A percentile compares a stretch with the other conserved stretches of the same genome.
Evolutionary conservation across 495 filamentous ascomycete species (phyloP).

Genomic region (Penicillium subrubescens): DNA sequence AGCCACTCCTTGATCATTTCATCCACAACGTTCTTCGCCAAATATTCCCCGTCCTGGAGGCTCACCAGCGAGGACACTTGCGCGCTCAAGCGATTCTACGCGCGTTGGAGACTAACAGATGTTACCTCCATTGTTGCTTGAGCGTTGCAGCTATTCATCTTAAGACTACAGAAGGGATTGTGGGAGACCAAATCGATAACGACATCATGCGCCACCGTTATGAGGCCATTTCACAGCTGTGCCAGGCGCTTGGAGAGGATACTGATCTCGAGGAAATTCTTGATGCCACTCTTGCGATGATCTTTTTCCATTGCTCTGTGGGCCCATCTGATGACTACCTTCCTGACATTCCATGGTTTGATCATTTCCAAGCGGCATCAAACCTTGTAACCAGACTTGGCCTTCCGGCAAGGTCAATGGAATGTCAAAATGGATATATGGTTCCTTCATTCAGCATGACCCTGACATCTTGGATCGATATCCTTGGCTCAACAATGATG

Average conservation of each 20-base stretch:
- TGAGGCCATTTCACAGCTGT: slow-evolving; percentile 83
- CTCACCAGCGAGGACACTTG: slow-evolving; percentile 78
- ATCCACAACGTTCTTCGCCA: slow-evolving; percentile 82
- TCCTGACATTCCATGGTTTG: slow-evolving; percentile 94
- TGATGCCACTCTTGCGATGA: slow-evolving; percentile 93
- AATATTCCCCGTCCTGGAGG: slow-evolving; percentile 89
- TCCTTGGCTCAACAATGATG: slow-evolving; percentile 90
- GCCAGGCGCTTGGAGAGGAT: slow-evolving; percentile 78
- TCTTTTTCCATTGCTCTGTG: slow-evolving; percentile 95
- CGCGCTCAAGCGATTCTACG: slow-evolving; percentile 80
- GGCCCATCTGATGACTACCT: slow-evolving; percentile 82
- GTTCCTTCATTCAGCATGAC: slow-evolving; percentile 95
- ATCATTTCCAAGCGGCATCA: slow-evolving; percentile 90
- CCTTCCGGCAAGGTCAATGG: slow-evolving; percentile 61
- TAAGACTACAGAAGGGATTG: slow-evolving; percentile 71
- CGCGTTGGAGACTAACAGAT: slow-evolving; percentile 85
- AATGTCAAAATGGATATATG: slow-evolving; percentile 44
- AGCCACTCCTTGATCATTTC: slow-evolving; percentile 88
- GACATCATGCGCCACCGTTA: slow-evolving; percentile 94
- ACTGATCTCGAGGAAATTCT: slow-evolving; percentile 84
- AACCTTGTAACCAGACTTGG: slow-evolving; percentile 83
- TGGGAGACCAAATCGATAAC: slow-evolving; percentile 77
- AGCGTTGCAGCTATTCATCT: slow-evolving; percentile 94
- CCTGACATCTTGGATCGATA: slow-evolving; percentile 94
- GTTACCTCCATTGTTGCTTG: slow-evolving; percentile 92